Evolutionary conservation across 495 filamentous ascomycete genomes (phyloP).

Genomic region (Cladorrhinum samala): DNA sequence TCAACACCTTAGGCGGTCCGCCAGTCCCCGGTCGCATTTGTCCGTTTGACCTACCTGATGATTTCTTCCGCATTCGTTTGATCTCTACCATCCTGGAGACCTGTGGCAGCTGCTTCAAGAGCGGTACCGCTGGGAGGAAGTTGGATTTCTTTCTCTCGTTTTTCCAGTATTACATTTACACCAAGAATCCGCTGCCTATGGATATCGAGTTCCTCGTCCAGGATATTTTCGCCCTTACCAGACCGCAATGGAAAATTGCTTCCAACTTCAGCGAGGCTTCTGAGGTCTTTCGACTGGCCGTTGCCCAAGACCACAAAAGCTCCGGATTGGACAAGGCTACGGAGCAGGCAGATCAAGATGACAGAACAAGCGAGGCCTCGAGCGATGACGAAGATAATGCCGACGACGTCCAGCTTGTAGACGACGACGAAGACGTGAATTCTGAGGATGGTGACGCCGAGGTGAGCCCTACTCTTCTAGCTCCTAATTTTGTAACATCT

Average conservation of each 20-base stretch:
- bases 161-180: slow-evolving; percentile 93
- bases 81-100: slow-evolving; percentile 88
- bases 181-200: slow-evolving; percentile 92
- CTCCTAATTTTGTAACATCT: neutral
- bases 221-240: slow-evolving; percentile 74
- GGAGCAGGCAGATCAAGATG: slow-evolving; percentile 54
- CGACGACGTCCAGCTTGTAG: slow-evolving; percentile 31
- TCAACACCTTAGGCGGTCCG: slow-evolving; percentile 57
- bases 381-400: slow-evolving; percentile 64
- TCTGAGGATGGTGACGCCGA: slow-evolving; percentile 48
- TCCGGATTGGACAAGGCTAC: slow-evolving; percentile 58
- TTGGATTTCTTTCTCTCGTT: slow-evolving; percentile 97
- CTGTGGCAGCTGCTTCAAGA: slow-evolving; percentile 93
- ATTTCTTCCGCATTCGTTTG: slow-evolving; percentile 90
- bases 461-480: slow-evolving; percentile 16
- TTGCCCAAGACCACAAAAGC: slow-evolving; percentile 80
- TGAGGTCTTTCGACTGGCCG: slow-evolving; percentile 76
- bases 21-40: slow-evolving; percentile 71
- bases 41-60: slow-evolving; percentile 79
- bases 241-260: slow-evolving; percentile 87
- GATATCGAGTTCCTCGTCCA: slow-evolving; percentile 96
- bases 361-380: slow-evolving; percentile 54
- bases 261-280: slow-evolving; percentile 76
- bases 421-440: slow-evolving; percentile 40
- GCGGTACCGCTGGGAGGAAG: slow-evolving; percentile 90